Evolutionary conservation across 129 eudicot genomes (phyloP), one percentile per base, ranked within the genome.

Genomic region (Artemisia annua): DNA sequence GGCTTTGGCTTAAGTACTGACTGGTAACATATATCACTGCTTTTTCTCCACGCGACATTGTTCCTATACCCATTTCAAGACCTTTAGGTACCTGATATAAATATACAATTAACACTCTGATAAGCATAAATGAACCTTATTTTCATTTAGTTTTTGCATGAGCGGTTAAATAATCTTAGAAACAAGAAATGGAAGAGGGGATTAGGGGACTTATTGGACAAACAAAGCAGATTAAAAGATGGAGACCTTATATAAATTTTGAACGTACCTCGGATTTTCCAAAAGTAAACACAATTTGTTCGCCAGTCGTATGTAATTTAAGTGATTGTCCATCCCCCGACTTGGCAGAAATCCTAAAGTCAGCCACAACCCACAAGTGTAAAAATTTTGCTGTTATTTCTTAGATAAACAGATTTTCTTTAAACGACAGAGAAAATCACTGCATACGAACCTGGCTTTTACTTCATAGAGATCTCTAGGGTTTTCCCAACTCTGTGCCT

Each of bases 381-480:
- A 16, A 15, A 43, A 75, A 44, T 20, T 9, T 73, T 44, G 48
- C 14, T 35, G 69, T 10, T 74, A 61, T 48, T 56, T 66, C 55
- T 64, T 14, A 63, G 12, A 58, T 48, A 53, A 48, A 11, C 20
- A 75, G 61, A 59, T 18, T 16, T 63, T 44, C 58, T 61, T 32
- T 67, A 55, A 58, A 8, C 65, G 55, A 63, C 32, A 54, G 9
- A 74, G 50, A 51, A 17, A 46, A 12, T 19, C 32, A 72, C 59
- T 75, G 65, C 13, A 51, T 19, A 35, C 55, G 54, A 86, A 95
- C 99, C 97, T 85, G 71, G 83, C 96, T 85, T 95, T 91, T 19
- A 90, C 91, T 95, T 95, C 99, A 82, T 91, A 95, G 6, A 96
- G 97, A 57, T 84, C 97, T 78, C 99, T 79, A 1, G 99, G 99